Evolutionary conservation across 371 early-diverging fungal species (phyloP), one percentile per base, ranked within the genome.

Genomic region (Rhizopus stolonifer): DNA sequence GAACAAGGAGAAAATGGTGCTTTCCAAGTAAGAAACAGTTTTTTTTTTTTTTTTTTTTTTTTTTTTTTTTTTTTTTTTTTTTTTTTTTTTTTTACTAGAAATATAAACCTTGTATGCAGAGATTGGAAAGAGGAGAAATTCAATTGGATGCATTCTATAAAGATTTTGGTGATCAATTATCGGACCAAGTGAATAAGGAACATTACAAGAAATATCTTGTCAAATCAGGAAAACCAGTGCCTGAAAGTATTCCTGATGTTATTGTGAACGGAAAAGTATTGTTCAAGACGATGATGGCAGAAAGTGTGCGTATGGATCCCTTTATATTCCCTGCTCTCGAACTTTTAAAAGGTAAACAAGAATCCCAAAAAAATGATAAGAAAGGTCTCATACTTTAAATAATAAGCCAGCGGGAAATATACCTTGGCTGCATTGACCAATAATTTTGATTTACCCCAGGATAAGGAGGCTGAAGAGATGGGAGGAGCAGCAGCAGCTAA

Each of bases 381-480:
- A n/a, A n/a, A n/a, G n/a, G n/a, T n/a, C n/a, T n/a, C n/a, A n/a
- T n/a, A n/a, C n/a, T n/a, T n/a, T n/a, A n/a, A n/a, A n/a, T n/a
- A n/a, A n/a, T n/a, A n/a, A n/a, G 75, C 64, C 8, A 72, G 79
- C 18, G 86, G 84, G 21, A 61, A 69, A 25, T 85, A 71, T 58
- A 83, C 66, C 15, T 65, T 88, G 0, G 89, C 85, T 0, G 92
- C 92, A 9, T 66, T 92, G 65, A 90, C 92, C 13, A 92, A 92
- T 63, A 90, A 91, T 62, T 90, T 86, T 45, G 69, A 75, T 49
- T 73, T 72, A 31, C 82, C 83, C 17, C 70, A 69, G 1, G 74
- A 79, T 32, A 70, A 74, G 49, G 74, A 74, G 58, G 46, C 65
- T 10, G 71, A 75, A 47, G 54, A 47, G 5, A 38, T 72, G 48